A percentile compares a stretch with the other conserved stretches of the same genome.
Evolutionary conservation across 75 land plant species (phyloP).

Genomic region (Adiantum capillusveneris): DNA sequence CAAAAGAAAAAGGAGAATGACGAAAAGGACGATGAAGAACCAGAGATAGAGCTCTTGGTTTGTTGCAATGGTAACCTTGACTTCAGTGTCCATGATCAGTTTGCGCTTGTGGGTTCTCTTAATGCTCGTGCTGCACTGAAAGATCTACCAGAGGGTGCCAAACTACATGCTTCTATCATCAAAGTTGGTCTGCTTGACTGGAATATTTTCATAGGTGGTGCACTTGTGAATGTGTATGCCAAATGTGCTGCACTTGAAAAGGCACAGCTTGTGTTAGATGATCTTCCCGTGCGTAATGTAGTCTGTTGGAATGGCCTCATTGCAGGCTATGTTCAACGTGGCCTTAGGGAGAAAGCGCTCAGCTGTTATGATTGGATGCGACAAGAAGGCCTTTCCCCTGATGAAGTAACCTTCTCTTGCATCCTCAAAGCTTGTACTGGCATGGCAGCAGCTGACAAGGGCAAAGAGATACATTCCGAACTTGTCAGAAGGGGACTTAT

Average conservation of each 20-base stretch:
- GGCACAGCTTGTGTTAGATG: slow-evolving; percentile 28
- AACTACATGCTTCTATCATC: too few species aligned
- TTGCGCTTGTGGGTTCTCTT: too few species aligned
- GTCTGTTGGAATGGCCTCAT: slow-evolving; percentile 45
- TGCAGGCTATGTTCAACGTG: slow-evolving; percentile 19
- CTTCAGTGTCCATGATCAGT: too few species aligned
- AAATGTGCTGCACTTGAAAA: slow-evolving; percentile 28
- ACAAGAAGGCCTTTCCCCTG: slow-evolving; percentile 12
- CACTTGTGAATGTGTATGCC: slow-evolving; percentile 34
- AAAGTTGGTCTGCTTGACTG: too few species aligned
- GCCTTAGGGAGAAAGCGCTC: slow-evolving; percentile 14
- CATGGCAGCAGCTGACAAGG: slow-evolving; percentile 7
- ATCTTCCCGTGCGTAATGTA: slow-evolving; percentile 23
- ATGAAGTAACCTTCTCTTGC: slow-evolving; percentile 17
- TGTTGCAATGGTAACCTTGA: too few species aligned
- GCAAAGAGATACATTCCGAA: slow-evolving; percentile 22
- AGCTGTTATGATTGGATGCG: slow-evolving; percentile 13
- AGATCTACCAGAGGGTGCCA: too few species aligned
- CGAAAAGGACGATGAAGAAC: too few species aligned
- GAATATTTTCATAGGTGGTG: too few species aligned
- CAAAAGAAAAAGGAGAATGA: too few species aligned
- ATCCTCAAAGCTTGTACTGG: slow-evolving; percentile 21
- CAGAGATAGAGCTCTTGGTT: too few species aligned
- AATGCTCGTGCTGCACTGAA: too few species aligned
- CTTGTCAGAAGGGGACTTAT: slow-evolving; percentile 20